A percentile compares a stretch with the other conserved stretches of the same genome.
Evolutionary conservation across 139 green algal genomes (phyloP).

Genomic region (Chlorella sp.): DNA sequence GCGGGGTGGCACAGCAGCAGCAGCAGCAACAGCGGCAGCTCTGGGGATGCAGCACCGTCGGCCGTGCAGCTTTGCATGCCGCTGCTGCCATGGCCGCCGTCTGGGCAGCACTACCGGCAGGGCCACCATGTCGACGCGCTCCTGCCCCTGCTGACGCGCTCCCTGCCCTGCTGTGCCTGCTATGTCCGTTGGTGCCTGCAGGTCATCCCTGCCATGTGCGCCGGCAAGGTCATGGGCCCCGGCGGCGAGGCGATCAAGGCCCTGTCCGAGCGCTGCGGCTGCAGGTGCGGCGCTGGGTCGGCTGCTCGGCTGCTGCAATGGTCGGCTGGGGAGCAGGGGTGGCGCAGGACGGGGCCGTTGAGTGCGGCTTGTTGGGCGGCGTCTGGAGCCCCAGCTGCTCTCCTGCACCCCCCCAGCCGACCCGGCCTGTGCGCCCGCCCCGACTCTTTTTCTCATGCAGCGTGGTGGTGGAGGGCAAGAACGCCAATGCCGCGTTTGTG

Average conservation of each 20-base stretch:
- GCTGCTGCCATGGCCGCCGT: no score
- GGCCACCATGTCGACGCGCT: background rate
- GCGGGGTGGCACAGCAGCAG: background rate
- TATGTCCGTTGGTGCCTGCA: background rate
- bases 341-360: no score
- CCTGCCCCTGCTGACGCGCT: background rate
- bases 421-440: no score
- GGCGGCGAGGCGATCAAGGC: conserved; percentile 34
- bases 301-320: background rate
- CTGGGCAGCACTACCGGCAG: no score
- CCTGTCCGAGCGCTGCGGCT: conserved; percentile 12
- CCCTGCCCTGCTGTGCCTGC: no score
- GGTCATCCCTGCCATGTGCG: conserved; percentile 43
- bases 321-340: background rate
- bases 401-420: no score
- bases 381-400: no score
- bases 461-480: conserved; percentile 39
- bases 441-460: background rate
- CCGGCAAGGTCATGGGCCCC: conserved; percentile 45
- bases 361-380: no score
- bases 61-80: no score
- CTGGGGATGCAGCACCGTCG: no score
- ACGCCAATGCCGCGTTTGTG: conserved; percentile 41
- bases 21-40: no score
- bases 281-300: background rate